phyloP scores from a whole-genome alignment of 768 basidiomycete species.

The Panellus pusillus region DNA sequence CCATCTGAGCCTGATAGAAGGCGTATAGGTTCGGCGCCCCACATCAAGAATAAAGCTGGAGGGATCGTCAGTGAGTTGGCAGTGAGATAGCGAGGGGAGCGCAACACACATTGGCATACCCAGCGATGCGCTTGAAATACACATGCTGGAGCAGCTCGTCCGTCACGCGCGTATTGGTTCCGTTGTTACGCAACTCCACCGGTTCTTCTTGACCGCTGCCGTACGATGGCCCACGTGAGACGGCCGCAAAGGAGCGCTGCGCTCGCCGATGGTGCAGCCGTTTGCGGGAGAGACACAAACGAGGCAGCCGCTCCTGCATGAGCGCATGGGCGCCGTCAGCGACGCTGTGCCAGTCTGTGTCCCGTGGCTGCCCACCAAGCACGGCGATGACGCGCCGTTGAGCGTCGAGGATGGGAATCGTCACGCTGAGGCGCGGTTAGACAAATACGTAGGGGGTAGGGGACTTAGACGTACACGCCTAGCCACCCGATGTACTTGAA shows the following conservation, averaged over 20 bases:
- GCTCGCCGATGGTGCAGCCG: background rate
- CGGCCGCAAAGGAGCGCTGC: background rate
- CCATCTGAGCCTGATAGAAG: background rate
- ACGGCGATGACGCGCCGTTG: background rate
- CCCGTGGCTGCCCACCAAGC: background rate
- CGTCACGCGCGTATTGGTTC: background rate
- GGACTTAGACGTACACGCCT: background rate
- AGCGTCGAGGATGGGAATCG: background rate
- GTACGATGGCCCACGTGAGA: background rate
- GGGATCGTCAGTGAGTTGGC: no score
- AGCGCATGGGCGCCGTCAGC: no score
- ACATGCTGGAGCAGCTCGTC: background rate
- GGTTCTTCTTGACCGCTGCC: background rate
- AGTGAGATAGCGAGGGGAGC: no score
- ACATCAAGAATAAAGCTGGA: background rate
- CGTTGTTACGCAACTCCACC: background rate
- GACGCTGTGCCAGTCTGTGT: background rate
- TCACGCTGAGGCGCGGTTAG: background rate
- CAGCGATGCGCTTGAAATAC: background rate
- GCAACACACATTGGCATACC: background rate
- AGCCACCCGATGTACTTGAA: slow-evolving; percentile 8
- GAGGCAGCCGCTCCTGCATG: background rate
- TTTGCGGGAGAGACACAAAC: background rate
- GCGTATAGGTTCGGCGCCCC: background rate
- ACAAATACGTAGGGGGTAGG: background rate